phyloP scores from a whole-genome alignment of 2,329 filamentous ascomycete species.

The Alternaria alternata region DNA sequence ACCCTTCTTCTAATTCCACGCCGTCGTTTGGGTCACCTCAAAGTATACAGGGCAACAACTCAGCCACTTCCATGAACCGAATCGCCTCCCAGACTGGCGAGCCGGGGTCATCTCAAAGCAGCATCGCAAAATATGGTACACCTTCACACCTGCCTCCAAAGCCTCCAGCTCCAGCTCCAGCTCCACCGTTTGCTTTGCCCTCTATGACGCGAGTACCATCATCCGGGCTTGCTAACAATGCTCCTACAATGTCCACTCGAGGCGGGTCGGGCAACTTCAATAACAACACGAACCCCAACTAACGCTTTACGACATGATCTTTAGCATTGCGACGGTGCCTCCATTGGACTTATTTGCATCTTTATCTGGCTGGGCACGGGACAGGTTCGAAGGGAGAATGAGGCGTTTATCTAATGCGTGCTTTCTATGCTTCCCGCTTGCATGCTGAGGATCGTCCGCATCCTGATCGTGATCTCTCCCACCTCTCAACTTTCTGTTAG shows the following conservation, averaged over 20 bases:
- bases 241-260: constrained; percentile 16
- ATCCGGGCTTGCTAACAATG: constrained; percentile 22
- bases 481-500: background rate
- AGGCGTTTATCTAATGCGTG: constrained; percentile 11
- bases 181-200: constrained; percentile 40
- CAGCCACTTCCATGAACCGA: constrained; percentile 30
- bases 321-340: constrained; percentile 42
- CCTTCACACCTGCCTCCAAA: constrained; percentile 64
- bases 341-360: constrained; percentile 21
- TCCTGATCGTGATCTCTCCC: constrained; percentile 5
- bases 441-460: constrained; percentile 12
- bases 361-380: constrained; percentile 12
- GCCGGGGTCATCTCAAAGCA: constrained; percentile 46
- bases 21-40: constrained; percentile 43
- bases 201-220: constrained; percentile 28
- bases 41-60: constrained; percentile 32
- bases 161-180: constrained; percentile 56
- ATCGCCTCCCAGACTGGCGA: constrained; percentile 36
- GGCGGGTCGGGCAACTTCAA: constrained; percentile 15
- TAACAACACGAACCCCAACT: constrained; percentile 22
- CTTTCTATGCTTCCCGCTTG: constrained; percentile 7
- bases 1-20: constrained; percentile 36
- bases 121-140: constrained; percentile 65
- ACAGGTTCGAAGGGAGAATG: constrained; percentile 3
- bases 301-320: constrained; percentile 31